These are phyloP conservation scores for Eucalyptus urophylla DNA, from an alignment of 345 rosid genomes.

Conservation along the genomic window DNA sequence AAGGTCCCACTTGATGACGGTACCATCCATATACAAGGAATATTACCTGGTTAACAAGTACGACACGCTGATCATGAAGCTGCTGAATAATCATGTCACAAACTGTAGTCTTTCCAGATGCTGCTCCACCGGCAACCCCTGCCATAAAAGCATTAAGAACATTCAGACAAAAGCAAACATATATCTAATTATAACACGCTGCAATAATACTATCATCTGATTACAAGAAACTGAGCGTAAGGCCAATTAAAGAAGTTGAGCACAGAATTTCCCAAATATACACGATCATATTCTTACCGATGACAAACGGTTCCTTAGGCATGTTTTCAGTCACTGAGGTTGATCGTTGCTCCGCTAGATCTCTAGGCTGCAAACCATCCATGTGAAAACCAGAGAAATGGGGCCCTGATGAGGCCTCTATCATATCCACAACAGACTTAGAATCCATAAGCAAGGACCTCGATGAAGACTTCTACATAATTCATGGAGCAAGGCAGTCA, in stretches of 20 bases:
- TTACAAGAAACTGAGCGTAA: not conserved
- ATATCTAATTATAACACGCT: not conserved
- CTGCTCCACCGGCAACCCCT: conserved; percentile 99
- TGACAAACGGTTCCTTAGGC: conserved; percentile 86
- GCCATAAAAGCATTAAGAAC: not conserved
- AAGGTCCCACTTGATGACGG: not conserved
- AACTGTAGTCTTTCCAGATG: conserved; percentile 97
- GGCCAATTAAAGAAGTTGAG: not conserved
- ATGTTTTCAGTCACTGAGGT: conserved; percentile 37
- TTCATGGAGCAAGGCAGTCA: not conserved
- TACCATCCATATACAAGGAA: not conserved
- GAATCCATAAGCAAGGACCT: conserved; percentile 33
- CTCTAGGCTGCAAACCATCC: conserved; percentile 40
- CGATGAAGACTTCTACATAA: not conserved
- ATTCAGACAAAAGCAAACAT: not conserved
- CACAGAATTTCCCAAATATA: not conserved
- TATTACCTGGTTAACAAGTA: conserved; percentile 84
- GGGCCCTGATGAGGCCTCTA: conserved; percentile 68
- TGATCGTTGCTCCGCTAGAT: conserved; percentile 23
- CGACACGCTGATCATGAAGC: conserved; percentile 99
- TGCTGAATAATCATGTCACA: conserved; percentile 99
- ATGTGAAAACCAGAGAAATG: conserved; percentile 90
- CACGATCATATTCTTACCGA: conserved; percentile 33
- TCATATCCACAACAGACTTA: conserved; percentile 73
- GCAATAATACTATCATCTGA: not conserved